Conservation (phyloP, 2,329 filamentous ascomycete species). For the Pseudocercospora musae region DNA sequence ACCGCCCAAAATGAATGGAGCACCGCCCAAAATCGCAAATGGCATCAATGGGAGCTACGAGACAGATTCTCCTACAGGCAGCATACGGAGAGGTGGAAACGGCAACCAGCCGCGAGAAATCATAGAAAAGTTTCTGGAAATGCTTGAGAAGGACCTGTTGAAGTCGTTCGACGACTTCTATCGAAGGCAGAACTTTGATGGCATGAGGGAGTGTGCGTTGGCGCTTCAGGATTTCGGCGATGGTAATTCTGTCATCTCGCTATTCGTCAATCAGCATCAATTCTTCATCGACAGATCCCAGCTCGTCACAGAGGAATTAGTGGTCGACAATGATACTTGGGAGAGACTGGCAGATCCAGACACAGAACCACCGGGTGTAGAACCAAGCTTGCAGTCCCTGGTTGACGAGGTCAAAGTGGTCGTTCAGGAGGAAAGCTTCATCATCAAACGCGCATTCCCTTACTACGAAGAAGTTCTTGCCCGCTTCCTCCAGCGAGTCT, state of each 20-base stretch:
- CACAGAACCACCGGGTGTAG: constrained; percentile 83
- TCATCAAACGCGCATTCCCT: constrained; percentile 94
- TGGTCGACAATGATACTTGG: constrained; percentile 70
- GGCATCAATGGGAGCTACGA: constrained; percentile 52
- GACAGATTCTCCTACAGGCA: constrained; percentile 41
- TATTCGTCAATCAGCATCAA: constrained; percentile 98
- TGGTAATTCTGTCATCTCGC: constrained; percentile 87
- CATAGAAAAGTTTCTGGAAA: constrained; percentile 95
- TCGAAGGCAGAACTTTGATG: constrained; percentile 88
- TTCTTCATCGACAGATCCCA: constrained; percentile 98
- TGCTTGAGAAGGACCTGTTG: constrained; percentile 88
- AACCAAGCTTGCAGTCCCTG: constrained; percentile 85
- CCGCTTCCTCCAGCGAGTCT: constrained; percentile 91
- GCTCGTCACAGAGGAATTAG: constrained; percentile 81
- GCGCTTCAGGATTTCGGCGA: constrained; percentile 95
- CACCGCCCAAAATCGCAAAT: constrained; percentile 36
- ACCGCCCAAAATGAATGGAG: constrained; percentile 33
- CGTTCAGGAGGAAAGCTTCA: constrained; percentile 93
- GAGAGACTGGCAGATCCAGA: constrained; percentile 93
- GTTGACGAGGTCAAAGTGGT: constrained; percentile 93
- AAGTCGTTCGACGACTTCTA: constrained; percentile 98
- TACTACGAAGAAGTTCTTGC: constrained; percentile 91
- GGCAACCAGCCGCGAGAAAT: constrained; percentile 60
- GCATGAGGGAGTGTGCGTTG: constrained; percentile 95
- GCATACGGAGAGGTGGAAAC: constrained; percentile 54